These are phyloP conservation scores for Boletus edulis DNA, from an alignment of 768 basidiomycete species.

Conservation along the genomic window DNA sequence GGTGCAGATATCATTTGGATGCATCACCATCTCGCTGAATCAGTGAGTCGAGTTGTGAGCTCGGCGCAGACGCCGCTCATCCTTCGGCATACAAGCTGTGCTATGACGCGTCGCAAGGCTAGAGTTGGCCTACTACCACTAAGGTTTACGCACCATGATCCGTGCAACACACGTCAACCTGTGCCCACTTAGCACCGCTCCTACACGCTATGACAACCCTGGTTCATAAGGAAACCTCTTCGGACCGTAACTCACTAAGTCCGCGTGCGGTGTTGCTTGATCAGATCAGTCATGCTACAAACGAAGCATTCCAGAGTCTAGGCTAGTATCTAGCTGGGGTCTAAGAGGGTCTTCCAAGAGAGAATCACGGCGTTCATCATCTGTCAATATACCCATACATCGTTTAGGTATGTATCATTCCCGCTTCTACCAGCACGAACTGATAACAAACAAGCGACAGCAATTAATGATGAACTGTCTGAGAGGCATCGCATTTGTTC, in stretches of 20 bases:
- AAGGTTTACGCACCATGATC: not conserved
- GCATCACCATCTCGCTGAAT: not conserved
- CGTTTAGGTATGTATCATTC: not conserved
- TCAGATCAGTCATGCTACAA: not conserved
- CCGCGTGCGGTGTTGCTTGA: constrained; percentile 9
- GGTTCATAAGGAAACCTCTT: not conserved
- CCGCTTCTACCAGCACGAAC: not conserved
- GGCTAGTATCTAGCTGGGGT: no score
- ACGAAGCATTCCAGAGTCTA: not conserved
- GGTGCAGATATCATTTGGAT: not conserved
- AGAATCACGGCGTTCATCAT: constrained; percentile 2
- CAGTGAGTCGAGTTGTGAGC: constrained; percentile 12
- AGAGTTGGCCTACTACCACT: not conserved
- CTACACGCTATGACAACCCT: constrained; percentile 1
- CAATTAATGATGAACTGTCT: not conserved
- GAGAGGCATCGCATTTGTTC: constrained; percentile 3
- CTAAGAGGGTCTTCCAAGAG: not conserved
- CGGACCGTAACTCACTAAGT: not conserved
- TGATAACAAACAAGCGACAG: not conserved
- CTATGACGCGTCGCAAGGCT: not conserved
- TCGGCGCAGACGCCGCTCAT: not conserved
- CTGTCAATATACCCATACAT: not conserved
- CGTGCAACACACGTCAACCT: not conserved
- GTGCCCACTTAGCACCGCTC: constrained; percentile 15
- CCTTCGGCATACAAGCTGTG: not conserved